phyloP scores from a whole-genome alignment of 108 stramenopile genomes.

The Seminavis robusta region DNA sequence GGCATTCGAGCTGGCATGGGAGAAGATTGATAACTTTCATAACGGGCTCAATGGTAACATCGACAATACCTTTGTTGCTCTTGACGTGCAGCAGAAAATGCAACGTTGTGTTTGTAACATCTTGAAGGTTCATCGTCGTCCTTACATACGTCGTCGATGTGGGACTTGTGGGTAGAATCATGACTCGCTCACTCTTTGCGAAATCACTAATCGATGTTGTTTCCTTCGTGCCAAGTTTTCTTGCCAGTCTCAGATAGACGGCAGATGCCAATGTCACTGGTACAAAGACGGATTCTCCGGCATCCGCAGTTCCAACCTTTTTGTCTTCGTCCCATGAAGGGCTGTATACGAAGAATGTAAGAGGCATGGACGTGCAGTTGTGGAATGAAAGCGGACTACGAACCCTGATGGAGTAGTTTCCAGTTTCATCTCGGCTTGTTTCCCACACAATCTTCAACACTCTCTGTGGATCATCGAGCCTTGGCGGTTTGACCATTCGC shows the following conservation, averaged over 20 bases:
- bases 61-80: conserved; percentile 42
- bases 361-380: conserved; percentile 38
- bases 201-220: conserved; percentile 28
- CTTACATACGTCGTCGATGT: conserved; percentile 46
- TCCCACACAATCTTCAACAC: conserved; percentile 57
- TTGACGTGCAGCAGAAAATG: conserved; percentile 54
- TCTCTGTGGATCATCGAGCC: conserved; percentile 22
- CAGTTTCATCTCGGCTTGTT: conserved; percentile 38
- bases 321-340: conserved; percentile 56
- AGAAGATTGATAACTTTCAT: conserved; percentile 63
- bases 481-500: conserved; percentile 50
- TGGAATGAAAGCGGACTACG: conserved; percentile 52
- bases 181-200: conserved; percentile 29
- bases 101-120: conserved; percentile 41
- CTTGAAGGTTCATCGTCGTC: conserved; percentile 42
- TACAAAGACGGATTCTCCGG: conserved; percentile 40
- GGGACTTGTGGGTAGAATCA: conserved; percentile 72
- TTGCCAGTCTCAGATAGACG: conserved; percentile 60
- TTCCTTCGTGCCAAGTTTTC: neutral
- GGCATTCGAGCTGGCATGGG: conserved; percentile 71
- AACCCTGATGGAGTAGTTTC: conserved; percentile 40
- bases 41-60: conserved; percentile 55
- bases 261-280: conserved; percentile 53
- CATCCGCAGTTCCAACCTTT: conserved; percentile 29
- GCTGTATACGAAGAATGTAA: conserved; percentile 52